A percentile compares a stretch with the other conserved stretches of the same genome.
Conservation (phyloP, 306 rosid genomes). For the Betula pendula region DNA sequence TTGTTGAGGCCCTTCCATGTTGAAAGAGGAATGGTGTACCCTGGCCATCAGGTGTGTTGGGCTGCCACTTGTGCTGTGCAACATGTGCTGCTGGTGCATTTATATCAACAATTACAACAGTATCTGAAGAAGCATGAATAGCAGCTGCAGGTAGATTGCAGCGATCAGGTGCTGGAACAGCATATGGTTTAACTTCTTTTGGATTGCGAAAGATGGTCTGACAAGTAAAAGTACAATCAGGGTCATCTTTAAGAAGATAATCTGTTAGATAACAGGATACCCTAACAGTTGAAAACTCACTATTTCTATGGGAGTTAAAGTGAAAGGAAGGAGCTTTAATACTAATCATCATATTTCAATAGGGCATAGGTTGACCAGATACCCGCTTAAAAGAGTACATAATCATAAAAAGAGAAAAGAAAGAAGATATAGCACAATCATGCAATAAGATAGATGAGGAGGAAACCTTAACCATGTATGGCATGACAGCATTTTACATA, state of each 20-base stretch:
- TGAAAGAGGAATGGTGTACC: slow-evolving; percentile 96
- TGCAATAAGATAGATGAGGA: neutral
- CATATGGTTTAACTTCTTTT: slow-evolving; percentile 70
- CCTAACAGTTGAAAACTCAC: neutral
- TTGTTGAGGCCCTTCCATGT: slow-evolving; percentile 65
- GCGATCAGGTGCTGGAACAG: slow-evolving; percentile 76
- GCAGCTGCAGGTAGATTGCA: slow-evolving; percentile 98
- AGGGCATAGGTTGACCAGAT: neutral
- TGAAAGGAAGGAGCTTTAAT: neutral
- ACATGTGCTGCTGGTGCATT: slow-evolving; percentile 91
- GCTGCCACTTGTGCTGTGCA: slow-evolving; percentile 97
- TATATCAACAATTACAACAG: slow-evolving; percentile 71
- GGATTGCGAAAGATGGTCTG: slow-evolving; percentile 98
- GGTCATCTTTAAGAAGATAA: neutral
- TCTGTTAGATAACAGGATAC: neutral
- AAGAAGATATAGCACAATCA: neutral
- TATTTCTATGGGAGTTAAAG: neutral
- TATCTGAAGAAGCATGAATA: slow-evolving; percentile 81
- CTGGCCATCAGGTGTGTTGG: slow-evolving; percentile 96
- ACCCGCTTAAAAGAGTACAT: neutral
- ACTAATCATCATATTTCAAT: too few species aligned
- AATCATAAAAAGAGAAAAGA: neutral
- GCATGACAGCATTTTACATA: neutral
- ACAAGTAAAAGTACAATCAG: slow-evolving; percentile 23
- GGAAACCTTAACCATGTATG: neutral